These are phyloP conservation scores for Lantana camara DNA, from an alignment of 257 asterid genomes.

Conservation along the genomic window DNA sequence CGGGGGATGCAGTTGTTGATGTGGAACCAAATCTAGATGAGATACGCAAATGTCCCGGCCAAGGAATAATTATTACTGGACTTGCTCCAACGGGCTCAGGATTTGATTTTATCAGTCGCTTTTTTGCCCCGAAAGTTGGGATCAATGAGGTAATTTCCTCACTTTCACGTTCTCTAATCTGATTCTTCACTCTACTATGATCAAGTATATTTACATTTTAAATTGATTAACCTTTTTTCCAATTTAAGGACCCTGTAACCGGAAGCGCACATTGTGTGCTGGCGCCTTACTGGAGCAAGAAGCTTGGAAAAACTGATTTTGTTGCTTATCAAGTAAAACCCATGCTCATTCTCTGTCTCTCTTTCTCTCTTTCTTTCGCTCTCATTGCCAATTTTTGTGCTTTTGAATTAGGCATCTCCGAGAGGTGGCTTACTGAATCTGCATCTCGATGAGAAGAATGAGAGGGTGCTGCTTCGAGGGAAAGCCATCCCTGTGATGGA, in stretches of 20 bases:
- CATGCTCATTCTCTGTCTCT: neutral
- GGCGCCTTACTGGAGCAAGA: conserved; percentile 77
- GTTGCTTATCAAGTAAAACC: conserved; percentile 71
- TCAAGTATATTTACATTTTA: no score
- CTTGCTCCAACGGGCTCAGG: conserved; percentile 73
- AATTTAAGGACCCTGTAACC: conserved; percentile 86
- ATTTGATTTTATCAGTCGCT: conserved; percentile 78
- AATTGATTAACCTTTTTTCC: no score
- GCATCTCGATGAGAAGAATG: conserved; percentile 62
- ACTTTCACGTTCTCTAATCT: no score
- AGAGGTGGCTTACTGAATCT: conserved; percentile 74
- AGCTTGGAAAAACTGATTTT: conserved; percentile 71
- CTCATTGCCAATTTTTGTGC: no score
- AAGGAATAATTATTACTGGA: conserved; percentile 80
- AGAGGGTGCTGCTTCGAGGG: conserved; percentile 70
- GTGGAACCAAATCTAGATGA: conserved; percentile 54
- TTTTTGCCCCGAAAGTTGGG: conserved; percentile 83
- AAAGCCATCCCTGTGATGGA: conserved; percentile 69
- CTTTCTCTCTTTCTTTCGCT: no score
- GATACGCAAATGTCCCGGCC: conserved; percentile 47
- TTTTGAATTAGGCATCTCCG: conserved; percentile 65
- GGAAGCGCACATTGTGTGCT: conserved; percentile 95
- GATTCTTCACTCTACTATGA: no score
- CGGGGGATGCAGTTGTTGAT: conserved; percentile 65
- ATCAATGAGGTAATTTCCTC: conserved; percentile 55